These are phyloP conservation scores for Udeniomyces megalosporus DNA, from an alignment of 768 basidiomycete genomes.

Conservation along the genomic window DNA sequence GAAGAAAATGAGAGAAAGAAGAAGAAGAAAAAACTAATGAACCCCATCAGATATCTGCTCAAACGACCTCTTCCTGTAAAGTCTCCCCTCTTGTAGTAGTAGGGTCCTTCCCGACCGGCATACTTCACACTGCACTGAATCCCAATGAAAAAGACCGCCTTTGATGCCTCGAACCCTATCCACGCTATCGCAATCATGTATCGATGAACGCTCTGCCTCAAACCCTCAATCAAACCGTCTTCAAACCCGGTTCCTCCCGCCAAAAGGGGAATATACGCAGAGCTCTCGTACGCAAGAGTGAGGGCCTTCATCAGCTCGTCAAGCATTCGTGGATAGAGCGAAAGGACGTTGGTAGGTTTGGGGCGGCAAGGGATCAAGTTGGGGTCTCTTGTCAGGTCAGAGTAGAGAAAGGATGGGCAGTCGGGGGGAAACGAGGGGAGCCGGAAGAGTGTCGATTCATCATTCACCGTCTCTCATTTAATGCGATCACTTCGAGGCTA, in stretches of 20 bases:
- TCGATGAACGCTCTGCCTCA: background rate
- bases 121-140: too few species aligned
- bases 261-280: background rate
- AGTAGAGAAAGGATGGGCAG: background rate
- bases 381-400: background rate
- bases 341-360: background rate
- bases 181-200: background rate
- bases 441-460: background rate
- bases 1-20: background rate
- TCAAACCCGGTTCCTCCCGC: background rate
- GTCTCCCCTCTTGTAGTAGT: background rate
- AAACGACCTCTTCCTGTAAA: background rate
- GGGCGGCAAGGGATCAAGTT: background rate
- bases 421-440: background rate
- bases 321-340: background rate
- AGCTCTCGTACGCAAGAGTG: too few species aligned
- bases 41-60: slow-evolving; percentile 5
- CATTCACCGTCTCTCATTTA: too few species aligned
- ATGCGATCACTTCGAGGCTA: too few species aligned
- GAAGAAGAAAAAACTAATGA: background rate
- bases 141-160: background rate
- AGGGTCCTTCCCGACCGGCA: background rate
- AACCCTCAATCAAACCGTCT: background rate
- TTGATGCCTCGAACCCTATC: background rate
- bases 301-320: too few species aligned